A percentile compares a stretch with the other conserved stretches of the same genome.
Evolutionary conservation across 495 filamentous ascomycete genomes (phyloP).

Genomic region (Aspergillus leporis): DNA sequence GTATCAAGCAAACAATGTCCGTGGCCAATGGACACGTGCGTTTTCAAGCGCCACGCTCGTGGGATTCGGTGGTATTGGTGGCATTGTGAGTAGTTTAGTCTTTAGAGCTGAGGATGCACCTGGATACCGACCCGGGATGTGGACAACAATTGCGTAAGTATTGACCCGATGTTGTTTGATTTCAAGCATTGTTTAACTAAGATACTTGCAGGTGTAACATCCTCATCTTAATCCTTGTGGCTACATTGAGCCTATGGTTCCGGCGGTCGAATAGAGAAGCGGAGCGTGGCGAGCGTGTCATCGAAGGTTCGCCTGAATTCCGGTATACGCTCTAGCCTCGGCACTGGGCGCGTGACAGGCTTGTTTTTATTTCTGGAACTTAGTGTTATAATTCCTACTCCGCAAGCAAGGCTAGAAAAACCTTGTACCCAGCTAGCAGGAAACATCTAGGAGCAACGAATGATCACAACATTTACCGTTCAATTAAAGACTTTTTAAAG

Average conservation of each 20-base stretch:
- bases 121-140: constrained; percentile 56
- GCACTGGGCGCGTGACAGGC: not conserved
- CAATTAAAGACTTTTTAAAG: too few species aligned
- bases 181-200: not conserved
- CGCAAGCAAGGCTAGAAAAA: not conserved
- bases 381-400: not conserved
- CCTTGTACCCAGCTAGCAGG: too few species aligned
- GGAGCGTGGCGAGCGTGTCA: constrained; percentile 4
- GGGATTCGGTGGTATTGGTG: constrained; percentile 58
- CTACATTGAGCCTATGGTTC: constrained; percentile 4
- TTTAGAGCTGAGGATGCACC: constrained; percentile 61
- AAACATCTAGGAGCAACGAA: too few species aligned
- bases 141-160: constrained; percentile 46
- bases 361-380: not conserved
- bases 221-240: constrained; percentile 6
- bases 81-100: constrained; percentile 57
- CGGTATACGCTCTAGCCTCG: constrained; percentile 7
- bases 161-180: not conserved
- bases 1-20: constrained; percentile 67
- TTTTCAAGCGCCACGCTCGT: constrained; percentile 58
- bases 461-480: too few species aligned
- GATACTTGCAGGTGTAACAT: not conserved
- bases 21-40: constrained; percentile 66
- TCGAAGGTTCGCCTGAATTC: constrained; percentile 5
- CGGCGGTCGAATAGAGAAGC: constrained; percentile 2